A percentile compares a stretch with the other conserved stretches of the same genome.
Conservation (phyloP, 2,329 filamentous ascomycete species). For the Penicillium frequentans region DNA sequence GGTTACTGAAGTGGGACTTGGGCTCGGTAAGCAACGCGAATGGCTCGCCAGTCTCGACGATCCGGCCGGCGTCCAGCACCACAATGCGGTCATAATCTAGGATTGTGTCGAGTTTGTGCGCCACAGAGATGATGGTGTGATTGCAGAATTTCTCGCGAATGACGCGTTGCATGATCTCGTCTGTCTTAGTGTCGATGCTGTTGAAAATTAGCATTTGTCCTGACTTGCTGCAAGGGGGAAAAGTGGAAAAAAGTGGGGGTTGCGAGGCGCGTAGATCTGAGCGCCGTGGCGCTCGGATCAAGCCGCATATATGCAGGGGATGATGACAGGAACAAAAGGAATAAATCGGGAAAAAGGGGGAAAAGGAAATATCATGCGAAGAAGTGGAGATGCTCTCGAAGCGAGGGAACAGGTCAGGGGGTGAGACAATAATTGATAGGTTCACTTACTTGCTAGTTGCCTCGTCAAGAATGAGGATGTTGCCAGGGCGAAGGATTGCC, state of each 20-base stretch:
- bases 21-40: slow-evolving; percentile 35
- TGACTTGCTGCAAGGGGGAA: slow-evolving; percentile 8
- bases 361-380: background rate
- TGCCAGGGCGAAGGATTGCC: slow-evolving; percentile 53
- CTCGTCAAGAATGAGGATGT: slow-evolving; percentile 48
- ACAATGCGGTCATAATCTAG: slow-evolving; percentile 42
- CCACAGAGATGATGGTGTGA: slow-evolving; percentile 61
- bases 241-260: background rate
- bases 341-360: background rate
- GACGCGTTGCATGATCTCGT: slow-evolving; percentile 57
- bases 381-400: background rate
- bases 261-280: slow-evolving; percentile 7
- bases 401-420: slow-evolving; percentile 15
- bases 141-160: slow-evolving; percentile 55
- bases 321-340: slow-evolving; percentile 9
- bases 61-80: slow-evolving; percentile 35
- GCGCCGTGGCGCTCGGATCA: slow-evolving; percentile 14
- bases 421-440: slow-evolving; percentile 7
- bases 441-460: slow-evolving; percentile 37
- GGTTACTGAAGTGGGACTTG: slow-evolving; percentile 38
- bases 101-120: slow-evolving; percentile 54
- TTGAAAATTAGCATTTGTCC: slow-evolving; percentile 8
- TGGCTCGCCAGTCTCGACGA: slow-evolving; percentile 39
- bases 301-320: slow-evolving; percentile 21
- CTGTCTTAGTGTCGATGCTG: slow-evolving; percentile 59